Evolutionary conservation across 352 stramenopile species (phyloP).

Genomic region (Pseudoperonospora humuli): DNA sequence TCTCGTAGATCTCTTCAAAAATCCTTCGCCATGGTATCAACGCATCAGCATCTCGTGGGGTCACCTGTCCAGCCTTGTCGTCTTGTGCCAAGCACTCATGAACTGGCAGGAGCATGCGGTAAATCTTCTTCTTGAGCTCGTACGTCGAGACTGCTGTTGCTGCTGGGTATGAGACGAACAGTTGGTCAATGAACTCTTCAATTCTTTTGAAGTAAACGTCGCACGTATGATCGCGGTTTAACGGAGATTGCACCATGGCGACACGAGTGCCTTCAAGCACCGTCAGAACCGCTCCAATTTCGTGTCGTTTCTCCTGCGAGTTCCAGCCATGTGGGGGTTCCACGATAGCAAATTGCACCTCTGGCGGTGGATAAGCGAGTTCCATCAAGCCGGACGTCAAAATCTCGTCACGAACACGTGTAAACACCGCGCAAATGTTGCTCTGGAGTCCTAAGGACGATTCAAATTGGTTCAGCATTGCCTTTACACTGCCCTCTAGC

Average conservation of each 20-base stretch:
- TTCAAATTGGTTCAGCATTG: slow-evolving; percentile 27
- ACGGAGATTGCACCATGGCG: slow-evolving; percentile 1
- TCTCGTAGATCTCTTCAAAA: slow-evolving; percentile 47
- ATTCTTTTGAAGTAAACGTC: slow-evolving; percentile 49
- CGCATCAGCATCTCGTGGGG: slow-evolving; percentile 10
- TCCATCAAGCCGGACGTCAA: slow-evolving; percentile 26
- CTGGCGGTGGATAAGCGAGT: slow-evolving; percentile 26
- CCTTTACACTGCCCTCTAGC: slow-evolving; percentile 27
- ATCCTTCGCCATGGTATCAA: slow-evolving; percentile 51
- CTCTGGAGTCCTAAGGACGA: slow-evolving; percentile 22
- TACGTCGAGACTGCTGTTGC: slow-evolving; percentile 32
- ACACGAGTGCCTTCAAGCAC: slow-evolving; percentile 27
- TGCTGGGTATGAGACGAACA: slow-evolving; percentile 32
- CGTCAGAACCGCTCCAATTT: slow-evolving; percentile 23
- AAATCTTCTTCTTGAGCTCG: slow-evolving; percentile 62
- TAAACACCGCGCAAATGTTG: slow-evolving; percentile 19
- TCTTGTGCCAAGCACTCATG: slow-evolving; percentile 32
- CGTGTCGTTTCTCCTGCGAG: slow-evolving; percentile 20
- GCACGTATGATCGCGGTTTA: slow-evolving; percentile 35
- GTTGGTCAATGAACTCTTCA: slow-evolving; percentile 41
- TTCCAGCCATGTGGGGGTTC: slow-evolving; percentile 33
- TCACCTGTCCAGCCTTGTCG: slow-evolving; percentile 6
- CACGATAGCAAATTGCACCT: slow-evolving; percentile 34
- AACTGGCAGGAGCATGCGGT: slow-evolving; percentile 38
- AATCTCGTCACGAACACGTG: slow-evolving; percentile 24